Conservation (phyloP, 495 filamentous ascomycete species). For the Talaromyces borbonicus region DNA sequence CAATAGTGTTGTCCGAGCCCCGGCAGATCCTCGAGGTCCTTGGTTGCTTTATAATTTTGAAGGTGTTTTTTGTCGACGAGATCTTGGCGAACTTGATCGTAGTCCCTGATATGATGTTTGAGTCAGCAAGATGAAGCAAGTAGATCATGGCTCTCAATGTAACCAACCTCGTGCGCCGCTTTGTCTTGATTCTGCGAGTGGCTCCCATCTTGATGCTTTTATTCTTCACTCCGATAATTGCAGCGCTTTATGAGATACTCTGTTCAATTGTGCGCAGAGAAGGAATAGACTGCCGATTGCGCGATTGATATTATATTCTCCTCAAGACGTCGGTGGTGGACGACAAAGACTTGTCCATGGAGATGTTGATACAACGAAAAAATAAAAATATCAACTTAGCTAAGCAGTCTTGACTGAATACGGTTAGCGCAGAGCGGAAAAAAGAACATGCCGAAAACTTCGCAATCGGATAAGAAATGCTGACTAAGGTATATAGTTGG, state of each 20-base stretch:
- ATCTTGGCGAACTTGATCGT: slow-evolving; percentile 84
- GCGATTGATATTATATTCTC: too few relatives aligned
- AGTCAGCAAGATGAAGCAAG: too few relatives aligned
- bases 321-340: too few relatives aligned
- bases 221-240: neutral
- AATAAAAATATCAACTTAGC: too few relatives aligned
- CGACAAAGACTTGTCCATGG: too few relatives aligned
- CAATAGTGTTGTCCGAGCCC: slow-evolving; percentile 78
- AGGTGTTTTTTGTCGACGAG: slow-evolving; percentile 67
- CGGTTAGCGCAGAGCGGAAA: neutral
- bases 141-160: too few relatives aligned
- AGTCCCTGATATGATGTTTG: slow-evolving; percentile 43
- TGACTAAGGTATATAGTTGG: too few relatives aligned
- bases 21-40: slow-evolving; percentile 77
- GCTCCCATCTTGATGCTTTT: slow-evolving; percentile 40
- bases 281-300: too few relatives aligned
- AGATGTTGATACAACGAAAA: too few relatives aligned
- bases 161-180: slow-evolving; percentile 47
- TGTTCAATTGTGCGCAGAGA: neutral
- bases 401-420: neutral
- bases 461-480: neutral
- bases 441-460: neutral
- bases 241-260: neutral
- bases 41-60: slow-evolving; percentile 60
- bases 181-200: slow-evolving; percentile 46